A percentile compares a stretch with the other conserved stretches of the same genome.
Conservation (phyloP, 176 grass and related monocot genomes). For the Canna indica region DNA sequence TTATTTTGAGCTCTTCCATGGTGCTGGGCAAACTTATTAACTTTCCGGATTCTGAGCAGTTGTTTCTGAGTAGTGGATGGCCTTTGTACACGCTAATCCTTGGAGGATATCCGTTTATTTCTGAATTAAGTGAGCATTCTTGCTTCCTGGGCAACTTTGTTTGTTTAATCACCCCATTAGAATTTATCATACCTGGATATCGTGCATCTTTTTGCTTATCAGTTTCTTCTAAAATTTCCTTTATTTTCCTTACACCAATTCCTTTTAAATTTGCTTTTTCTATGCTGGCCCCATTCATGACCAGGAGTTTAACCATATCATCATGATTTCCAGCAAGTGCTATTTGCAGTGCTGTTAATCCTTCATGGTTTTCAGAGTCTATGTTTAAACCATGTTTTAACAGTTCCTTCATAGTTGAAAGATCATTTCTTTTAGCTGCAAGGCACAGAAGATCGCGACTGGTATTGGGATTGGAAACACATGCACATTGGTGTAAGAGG, state of each 20-base stretch:
- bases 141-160: constrained; percentile 2
- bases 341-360: constrained; percentile 46
- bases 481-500: constrained; percentile 54
- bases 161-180: background rate
- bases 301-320: constrained; percentile 43
- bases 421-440: constrained; percentile 47
- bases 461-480: constrained; percentile 35
- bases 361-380: constrained; percentile 53
- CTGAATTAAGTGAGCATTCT: background rate
- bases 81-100: constrained; percentile 74
- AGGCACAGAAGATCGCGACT: constrained; percentile 59
- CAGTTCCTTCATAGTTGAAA: constrained; percentile 57
- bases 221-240: constrained; percentile 36
- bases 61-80: constrained; percentile 53
- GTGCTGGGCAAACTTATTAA: constrained; percentile 60
- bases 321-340: constrained; percentile 44
- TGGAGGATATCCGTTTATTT: constrained; percentile 18
- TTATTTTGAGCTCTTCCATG: constrained; percentile 54
- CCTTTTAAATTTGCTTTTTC: constrained; percentile 30
- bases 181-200: constrained; percentile 37
- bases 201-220: constrained; percentile 37
- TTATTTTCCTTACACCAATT: constrained; percentile 16
- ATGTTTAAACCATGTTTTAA: constrained; percentile 59
- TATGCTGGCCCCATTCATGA: constrained; percentile 54
- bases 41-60: constrained; percentile 48